A percentile compares a stretch with the other conserved stretches of the same genome.
Evolutionary conservation across 352 stramenopile genomes (phyloP).

Genomic region (Phytopythium montanum): DNA sequence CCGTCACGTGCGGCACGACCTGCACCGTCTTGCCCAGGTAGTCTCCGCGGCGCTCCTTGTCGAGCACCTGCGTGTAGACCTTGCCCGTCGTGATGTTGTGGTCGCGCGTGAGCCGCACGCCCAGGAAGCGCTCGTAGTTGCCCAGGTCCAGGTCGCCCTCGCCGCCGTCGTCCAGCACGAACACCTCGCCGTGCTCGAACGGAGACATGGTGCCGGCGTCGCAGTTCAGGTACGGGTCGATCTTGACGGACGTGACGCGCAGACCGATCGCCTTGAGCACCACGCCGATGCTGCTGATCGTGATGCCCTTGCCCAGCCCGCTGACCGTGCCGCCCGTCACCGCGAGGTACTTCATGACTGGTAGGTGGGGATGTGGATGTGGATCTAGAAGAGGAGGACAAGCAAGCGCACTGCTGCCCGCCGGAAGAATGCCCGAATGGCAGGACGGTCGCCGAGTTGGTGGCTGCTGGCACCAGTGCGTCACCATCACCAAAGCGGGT

Average conservation of each 20-base stretch:
- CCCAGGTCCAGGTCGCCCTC: conserved; percentile 97
- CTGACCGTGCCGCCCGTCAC: conserved; percentile 98
- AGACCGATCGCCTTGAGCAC: conserved; percentile 96
- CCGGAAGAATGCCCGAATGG: conserved; percentile 1
- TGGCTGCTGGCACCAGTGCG: background rate
- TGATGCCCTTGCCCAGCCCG: conserved; percentile 99
- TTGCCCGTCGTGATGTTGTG: conserved; percentile 99
- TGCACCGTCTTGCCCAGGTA: conserved; percentile 99
- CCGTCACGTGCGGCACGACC: conserved; percentile 96
- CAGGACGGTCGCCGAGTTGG: background rate
- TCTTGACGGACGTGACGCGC: conserved; percentile 97
- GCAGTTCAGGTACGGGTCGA: conserved; percentile 99
- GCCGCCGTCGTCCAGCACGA: conserved; percentile 97
- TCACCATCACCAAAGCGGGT: no score
- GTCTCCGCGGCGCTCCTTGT: conserved; percentile 94
- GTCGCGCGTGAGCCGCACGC: conserved; percentile 93
- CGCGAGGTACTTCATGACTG: conserved; percentile 98
- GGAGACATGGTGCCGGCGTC: conserved; percentile 98
- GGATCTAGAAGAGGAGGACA: background rate
- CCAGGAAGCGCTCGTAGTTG: conserved; percentile 99
- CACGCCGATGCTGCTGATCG: conserved; percentile 97
- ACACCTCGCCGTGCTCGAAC: conserved; percentile 96
- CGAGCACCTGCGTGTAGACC: conserved; percentile 96
- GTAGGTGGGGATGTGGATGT: no score
- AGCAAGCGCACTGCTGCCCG: background rate